phyloP scores from a whole-genome alignment of 2,329 filamentous ascomycete genomes.

The Nigrospora osmanthi region DNA sequence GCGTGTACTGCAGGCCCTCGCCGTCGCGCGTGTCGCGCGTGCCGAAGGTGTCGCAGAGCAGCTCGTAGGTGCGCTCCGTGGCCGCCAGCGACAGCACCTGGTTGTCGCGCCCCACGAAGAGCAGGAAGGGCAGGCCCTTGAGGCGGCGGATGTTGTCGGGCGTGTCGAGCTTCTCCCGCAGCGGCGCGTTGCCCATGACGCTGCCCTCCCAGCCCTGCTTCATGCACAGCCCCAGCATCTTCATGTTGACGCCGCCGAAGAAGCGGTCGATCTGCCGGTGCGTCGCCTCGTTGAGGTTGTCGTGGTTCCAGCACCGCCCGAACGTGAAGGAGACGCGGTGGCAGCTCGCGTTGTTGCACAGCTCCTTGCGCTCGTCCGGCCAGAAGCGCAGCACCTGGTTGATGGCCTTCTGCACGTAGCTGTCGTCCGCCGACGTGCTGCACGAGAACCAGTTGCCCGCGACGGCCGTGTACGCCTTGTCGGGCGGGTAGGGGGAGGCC shows the following conservation, averaged over 20 bases:
- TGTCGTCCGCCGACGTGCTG: constrained; percentile 35
- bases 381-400: constrained; percentile 52
- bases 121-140: constrained; percentile 43
- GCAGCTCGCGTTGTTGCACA: constrained; percentile 54
- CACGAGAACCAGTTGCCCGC: constrained; percentile 50
- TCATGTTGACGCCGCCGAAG: constrained; percentile 57
- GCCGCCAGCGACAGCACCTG: constrained; percentile 45
- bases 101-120: constrained; percentile 50
- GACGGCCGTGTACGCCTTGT: constrained; percentile 37
- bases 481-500: constrained; percentile 37
- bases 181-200: constrained; percentile 43
- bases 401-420: constrained; percentile 38
- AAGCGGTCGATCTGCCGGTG: constrained; percentile 54
- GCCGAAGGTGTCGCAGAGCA: constrained; percentile 44
- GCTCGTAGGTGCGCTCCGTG: constrained; percentile 45
- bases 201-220: constrained; percentile 41
- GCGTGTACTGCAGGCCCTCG: constrained; percentile 35
- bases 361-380: constrained; percentile 44
- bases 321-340: constrained; percentile 54
- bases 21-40: constrained; percentile 15
- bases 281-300: constrained; percentile 58
- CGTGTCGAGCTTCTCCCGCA: constrained; percentile 38
- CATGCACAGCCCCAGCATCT: constrained; percentile 47
- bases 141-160: constrained; percentile 41
- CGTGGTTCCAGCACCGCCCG: constrained; percentile 57